Conservation (phyloP, 352 stramenopile species). For the Pythium dissimile region DNA sequence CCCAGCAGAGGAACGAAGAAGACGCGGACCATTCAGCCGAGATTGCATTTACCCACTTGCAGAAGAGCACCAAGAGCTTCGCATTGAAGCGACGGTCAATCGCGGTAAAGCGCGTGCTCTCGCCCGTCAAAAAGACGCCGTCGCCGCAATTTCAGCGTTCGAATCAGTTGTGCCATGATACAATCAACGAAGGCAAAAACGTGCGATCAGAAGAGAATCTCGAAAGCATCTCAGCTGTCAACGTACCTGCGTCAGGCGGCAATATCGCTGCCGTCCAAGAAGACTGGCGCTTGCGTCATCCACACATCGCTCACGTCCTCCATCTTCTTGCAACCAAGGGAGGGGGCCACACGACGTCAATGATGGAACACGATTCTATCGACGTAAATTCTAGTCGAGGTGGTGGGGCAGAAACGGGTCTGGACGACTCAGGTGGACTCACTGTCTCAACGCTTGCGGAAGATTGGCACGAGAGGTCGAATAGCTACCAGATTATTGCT, state of each 20-base stretch:
- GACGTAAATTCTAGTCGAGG: constrained; percentile 11
- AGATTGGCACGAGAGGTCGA: constrained; percentile 44
- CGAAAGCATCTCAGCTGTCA: too few relatives aligned
- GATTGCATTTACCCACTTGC: constrained; percentile 8
- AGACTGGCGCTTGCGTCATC: constrained; percentile 36
- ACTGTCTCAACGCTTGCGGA: constrained; percentile 17
- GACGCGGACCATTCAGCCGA: not conserved
- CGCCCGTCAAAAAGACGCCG: constrained; percentile 5
- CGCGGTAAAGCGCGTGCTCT: not conserved
- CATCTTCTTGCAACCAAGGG: constrained; percentile 25
- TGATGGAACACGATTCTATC: not conserved
- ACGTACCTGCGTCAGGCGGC: not conserved
- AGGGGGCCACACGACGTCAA: not conserved
- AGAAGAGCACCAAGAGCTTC: constrained; percentile 12
- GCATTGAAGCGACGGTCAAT: constrained; percentile 8
- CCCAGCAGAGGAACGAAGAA: not conserved
- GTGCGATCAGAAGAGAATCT: too few relatives aligned
- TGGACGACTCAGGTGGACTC: too few relatives aligned
- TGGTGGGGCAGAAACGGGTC: not conserved
- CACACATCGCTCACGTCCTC: constrained; percentile 41
- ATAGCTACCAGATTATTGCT: constrained; percentile 47
- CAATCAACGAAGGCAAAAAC: not conserved
- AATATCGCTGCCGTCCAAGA: not conserved
- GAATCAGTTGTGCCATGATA: constrained; percentile 9
- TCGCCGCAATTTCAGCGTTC: not conserved